These are phyloP conservation scores for Kazachstania psychrophila DNA, from an alignment of 805 yeast species.

Conservation along the genomic window DNA sequence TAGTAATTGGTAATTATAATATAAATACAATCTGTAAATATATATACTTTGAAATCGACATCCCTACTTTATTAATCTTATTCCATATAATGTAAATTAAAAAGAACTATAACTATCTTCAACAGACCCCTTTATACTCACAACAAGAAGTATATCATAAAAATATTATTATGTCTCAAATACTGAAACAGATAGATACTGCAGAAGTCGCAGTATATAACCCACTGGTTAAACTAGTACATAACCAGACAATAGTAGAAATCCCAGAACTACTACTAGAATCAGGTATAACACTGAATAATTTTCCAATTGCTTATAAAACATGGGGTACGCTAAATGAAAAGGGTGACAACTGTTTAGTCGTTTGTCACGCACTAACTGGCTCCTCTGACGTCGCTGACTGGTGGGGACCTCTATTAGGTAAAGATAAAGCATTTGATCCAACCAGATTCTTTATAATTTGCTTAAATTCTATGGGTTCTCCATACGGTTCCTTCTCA, in stretches of 20 bases:
- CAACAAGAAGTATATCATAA: too few relatives aligned
- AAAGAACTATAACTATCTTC: too few relatives aligned
- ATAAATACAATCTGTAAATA: too few relatives aligned
- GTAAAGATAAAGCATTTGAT: slow-evolving; percentile 76
- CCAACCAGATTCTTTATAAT: slow-evolving; percentile 78
- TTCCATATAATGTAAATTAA: too few relatives aligned
- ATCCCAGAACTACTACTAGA: slow-evolving; percentile 70
- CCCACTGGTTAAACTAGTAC: slow-evolving; percentile 59
- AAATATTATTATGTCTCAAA: too few relatives aligned
- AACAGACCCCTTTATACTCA: too few relatives aligned
- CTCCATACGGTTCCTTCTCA: slow-evolving; percentile 93
- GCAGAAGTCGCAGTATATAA: slow-evolving; percentile 33
- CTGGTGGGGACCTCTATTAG: slow-evolving; percentile 98
- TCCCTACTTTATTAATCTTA: too few relatives aligned
- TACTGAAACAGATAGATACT: slow-evolving; percentile 10
- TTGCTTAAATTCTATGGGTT: slow-evolving; percentile 87
- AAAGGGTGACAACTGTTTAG: slow-evolving; percentile 62
- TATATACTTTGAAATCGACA: too few relatives aligned
- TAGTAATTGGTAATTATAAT: too few relatives aligned
- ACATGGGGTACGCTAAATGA: slow-evolving; percentile 86
- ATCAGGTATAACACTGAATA: slow-evolving; percentile 59
- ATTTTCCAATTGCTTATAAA: slow-evolving; percentile 90
- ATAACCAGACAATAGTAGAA: slow-evolving; percentile 68
- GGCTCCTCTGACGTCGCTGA: slow-evolving; percentile 93
- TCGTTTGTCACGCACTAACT: slow-evolving; percentile 93